A percentile compares a stretch with the other conserved stretches of the same genome.
phyloP scores from a whole-genome alignment of 768 basidiomycete species.

The Boletus tomentosulus region DNA sequence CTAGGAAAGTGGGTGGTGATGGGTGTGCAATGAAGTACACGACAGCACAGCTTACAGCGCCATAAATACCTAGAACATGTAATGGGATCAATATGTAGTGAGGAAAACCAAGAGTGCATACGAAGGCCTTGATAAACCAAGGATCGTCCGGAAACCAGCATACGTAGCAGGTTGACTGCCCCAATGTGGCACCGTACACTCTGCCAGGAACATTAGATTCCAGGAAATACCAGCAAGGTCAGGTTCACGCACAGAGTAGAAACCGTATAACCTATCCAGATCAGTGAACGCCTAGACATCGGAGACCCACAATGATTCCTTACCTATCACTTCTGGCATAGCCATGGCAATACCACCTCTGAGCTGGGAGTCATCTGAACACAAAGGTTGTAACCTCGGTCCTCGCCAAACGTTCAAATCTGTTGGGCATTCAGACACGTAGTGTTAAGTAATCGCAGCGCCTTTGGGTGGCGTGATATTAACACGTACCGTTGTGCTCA shows the following conservation, averaged over 20 bases:
- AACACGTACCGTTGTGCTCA: too few relatives aligned
- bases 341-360: too few relatives aligned
- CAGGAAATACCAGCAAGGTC: not conserved
- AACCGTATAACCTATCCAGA: conserved; percentile 1
- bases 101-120: not conserved
- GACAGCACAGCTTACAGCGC: not conserved
- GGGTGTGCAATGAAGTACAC: not conserved
- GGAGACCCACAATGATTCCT: not conserved
- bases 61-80: not conserved
- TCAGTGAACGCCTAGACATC: not conserved
- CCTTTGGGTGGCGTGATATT: too few relatives aligned
- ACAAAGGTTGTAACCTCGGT: too few relatives aligned
- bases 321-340: conserved; percentile 5
- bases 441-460: too few relatives aligned
- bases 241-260: conserved; percentile 3
- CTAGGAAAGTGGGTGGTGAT: not conserved
- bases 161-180: conserved; percentile 5
- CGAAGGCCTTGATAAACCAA: not conserved
- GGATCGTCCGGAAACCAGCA: conserved; percentile 11
- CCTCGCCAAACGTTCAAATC: too few relatives aligned
- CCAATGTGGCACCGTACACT: conserved; percentile 13
- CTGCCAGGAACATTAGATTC: not conserved
- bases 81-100: not conserved
- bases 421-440: too few relatives aligned
- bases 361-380: too few relatives aligned